phyloP scores from a whole-genome alignment of 148 eudicot genomes.

The Linanthus parryae region DNA sequence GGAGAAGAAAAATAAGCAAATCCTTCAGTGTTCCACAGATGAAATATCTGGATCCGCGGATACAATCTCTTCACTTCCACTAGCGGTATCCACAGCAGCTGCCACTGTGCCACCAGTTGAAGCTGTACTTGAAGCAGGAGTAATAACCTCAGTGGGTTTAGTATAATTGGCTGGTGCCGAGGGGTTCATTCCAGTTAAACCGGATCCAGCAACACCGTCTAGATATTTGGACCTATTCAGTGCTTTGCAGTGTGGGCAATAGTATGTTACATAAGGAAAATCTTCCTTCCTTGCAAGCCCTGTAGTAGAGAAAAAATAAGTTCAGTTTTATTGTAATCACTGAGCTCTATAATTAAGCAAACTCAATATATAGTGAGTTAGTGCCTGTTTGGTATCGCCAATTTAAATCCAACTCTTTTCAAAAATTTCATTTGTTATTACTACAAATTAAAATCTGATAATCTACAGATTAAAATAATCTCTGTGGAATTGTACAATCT shows the following conservation, averaged over 20 bases:
- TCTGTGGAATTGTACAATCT: too few relatives aligned
- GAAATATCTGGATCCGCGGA: slow-evolving; percentile 4
- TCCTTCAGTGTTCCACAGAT: too few relatives aligned
- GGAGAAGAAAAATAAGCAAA: too few relatives aligned
- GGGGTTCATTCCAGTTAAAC: slow-evolving; percentile 22
- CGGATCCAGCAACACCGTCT: slow-evolving; percentile 25
- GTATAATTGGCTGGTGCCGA: slow-evolving; percentile 19
- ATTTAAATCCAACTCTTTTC: too few relatives aligned
- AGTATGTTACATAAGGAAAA: slow-evolving; percentile 70
- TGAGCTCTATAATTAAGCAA: too few relatives aligned
- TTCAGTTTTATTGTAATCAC: too few relatives aligned
- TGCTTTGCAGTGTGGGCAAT: slow-evolving; percentile 90
- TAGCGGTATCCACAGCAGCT: slow-evolving; percentile 1
- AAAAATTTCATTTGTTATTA: too few relatives aligned
- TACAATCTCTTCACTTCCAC: not conserved
- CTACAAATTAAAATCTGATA: too few relatives aligned
- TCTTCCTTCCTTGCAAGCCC: slow-evolving; percentile 97
- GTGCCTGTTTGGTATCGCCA: too few relatives aligned
- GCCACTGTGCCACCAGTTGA: not conserved
- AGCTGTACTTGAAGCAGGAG: not conserved
- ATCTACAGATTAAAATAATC: too few relatives aligned
- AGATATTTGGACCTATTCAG: slow-evolving; percentile 65
- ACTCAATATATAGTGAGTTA: too few relatives aligned
- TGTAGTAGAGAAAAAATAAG: slow-evolving; percentile 19
- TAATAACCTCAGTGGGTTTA: slow-evolving; percentile 10